These are phyloP conservation scores for Cucurbitaria berberidis DNA, from an alignment of 2,329 filamentous ascomycete species.

Conservation along the genomic window DNA sequence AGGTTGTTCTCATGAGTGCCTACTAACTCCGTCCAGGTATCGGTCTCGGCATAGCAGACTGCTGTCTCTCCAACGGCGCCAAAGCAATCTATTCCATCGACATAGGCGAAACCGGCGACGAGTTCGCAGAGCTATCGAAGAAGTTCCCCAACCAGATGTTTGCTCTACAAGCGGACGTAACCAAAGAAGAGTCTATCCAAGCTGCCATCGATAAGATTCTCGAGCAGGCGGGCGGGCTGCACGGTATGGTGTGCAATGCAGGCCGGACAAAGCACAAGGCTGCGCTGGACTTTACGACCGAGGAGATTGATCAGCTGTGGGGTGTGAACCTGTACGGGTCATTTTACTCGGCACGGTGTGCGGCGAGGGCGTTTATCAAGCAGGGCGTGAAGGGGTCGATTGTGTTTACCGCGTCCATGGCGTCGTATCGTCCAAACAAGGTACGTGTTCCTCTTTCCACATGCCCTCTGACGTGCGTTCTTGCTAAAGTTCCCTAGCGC, in stretches of 20 bases:
- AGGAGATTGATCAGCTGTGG: constrained; percentile 55
- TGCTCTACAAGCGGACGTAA: constrained; percentile 55
- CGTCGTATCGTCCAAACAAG: constrained; percentile 56
- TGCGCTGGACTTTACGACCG: constrained; percentile 58
- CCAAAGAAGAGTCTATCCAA: constrained; percentile 54
- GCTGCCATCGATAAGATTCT: constrained; percentile 55
- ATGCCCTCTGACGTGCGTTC: too few species aligned
- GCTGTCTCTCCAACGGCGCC: constrained; percentile 55
- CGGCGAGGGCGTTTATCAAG: constrained; percentile 55
- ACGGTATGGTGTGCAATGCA: constrained; percentile 60
- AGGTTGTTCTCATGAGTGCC: too few species aligned
- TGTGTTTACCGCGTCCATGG: constrained; percentile 57
- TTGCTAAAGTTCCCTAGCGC: constrained; percentile 20
- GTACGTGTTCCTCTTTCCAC: constrained; percentile 7
- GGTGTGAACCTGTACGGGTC: constrained; percentile 55
- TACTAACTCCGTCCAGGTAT: constrained; percentile 38
- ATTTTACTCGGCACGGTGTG: constrained; percentile 53
- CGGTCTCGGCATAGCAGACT: constrained; percentile 56
- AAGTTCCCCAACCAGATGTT: constrained; percentile 52
- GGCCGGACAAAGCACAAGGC: constrained; percentile 60
- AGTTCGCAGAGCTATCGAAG: constrained; percentile 49
- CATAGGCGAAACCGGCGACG: constrained; percentile 52
- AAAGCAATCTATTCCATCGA: constrained; percentile 55
- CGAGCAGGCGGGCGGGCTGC: constrained; percentile 51
- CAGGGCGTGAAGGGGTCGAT: constrained; percentile 54